A percentile compares a stretch with the other conserved stretches of the same genome.
Evolutionary conservation across 306 rosid species (phyloP).

Genomic region (Rubus parviflorus): DNA sequence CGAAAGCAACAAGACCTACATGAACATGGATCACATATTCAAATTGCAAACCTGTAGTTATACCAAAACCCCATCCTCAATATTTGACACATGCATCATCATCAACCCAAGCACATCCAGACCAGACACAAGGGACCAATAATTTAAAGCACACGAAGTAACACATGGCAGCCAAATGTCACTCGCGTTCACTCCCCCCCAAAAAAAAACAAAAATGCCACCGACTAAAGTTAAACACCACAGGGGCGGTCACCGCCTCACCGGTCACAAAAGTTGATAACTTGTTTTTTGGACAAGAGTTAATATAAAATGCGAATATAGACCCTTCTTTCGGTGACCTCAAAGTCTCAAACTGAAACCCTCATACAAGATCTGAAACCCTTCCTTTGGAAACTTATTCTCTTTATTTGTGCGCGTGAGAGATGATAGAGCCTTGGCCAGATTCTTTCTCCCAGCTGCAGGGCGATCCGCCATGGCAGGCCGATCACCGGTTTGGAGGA

Average conservation of each 20-base stretch:
- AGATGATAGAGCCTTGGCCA: background rate
- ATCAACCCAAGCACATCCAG: background rate
- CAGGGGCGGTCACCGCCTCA: too few species aligned
- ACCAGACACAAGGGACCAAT: background rate
- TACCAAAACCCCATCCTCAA: background rate
- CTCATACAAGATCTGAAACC: background rate
- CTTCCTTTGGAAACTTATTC: background rate
- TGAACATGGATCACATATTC: background rate
- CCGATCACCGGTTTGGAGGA: background rate
- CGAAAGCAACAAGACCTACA: constrained; percentile 1
- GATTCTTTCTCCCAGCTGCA: background rate
- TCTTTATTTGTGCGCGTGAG: background rate
- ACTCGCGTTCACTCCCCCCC: background rate
- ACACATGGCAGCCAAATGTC: background rate
- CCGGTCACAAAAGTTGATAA: too few species aligned
- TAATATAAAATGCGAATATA: too few species aligned
- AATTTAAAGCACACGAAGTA: background rate
- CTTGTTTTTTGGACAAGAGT: too few species aligned
- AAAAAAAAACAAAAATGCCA: too few species aligned
- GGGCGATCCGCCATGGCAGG: background rate
- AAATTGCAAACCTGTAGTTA: background rate
- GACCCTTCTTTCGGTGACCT: background rate
- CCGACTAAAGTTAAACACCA: too few species aligned
- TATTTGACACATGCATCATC: too few species aligned
- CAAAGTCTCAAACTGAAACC: background rate